Conservation (phyloP, 139 green algal species). For the Trebouxia sp. region DNA sequence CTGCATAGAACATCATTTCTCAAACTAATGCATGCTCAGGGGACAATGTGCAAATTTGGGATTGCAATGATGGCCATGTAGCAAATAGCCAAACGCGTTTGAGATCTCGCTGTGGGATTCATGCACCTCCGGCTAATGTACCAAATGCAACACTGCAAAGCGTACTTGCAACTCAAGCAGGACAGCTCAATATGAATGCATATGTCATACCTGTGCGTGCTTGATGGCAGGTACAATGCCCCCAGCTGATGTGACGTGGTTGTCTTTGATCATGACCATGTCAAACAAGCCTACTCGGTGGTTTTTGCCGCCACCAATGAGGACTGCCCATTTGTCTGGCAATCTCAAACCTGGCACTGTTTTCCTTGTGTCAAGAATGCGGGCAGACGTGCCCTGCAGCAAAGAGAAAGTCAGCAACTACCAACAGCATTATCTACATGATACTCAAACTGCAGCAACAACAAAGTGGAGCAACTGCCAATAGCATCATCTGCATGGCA, state of each 20-base stretch:
- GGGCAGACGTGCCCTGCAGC: constrained; percentile 38
- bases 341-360: constrained; percentile 92
- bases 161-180: not conserved
- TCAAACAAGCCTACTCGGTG: constrained; percentile 90
- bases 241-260: constrained; percentile 96
- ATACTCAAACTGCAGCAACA: not conserved
- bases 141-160: not conserved
- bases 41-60: no score
- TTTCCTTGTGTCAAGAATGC: constrained; percentile 94
- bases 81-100: no score
- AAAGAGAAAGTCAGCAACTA: not conserved
- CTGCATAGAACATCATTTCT: constrained; percentile 32
- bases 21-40: no score
- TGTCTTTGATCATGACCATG: constrained; percentile 99
- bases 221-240: constrained; percentile 75
- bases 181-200: not conserved
- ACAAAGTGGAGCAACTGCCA: not conserved
- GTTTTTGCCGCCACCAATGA: constrained; percentile 81
- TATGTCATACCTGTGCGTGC: constrained; percentile 42
- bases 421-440: not conserved
- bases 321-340: constrained; percentile 98
- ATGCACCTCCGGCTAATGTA: no score
- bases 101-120: no score
- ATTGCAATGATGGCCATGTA: no score
- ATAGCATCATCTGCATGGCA: no score